Base-by-base conservation (phyloP, 257 asterid genomes). In the Solanum clarkiae region DNA sequence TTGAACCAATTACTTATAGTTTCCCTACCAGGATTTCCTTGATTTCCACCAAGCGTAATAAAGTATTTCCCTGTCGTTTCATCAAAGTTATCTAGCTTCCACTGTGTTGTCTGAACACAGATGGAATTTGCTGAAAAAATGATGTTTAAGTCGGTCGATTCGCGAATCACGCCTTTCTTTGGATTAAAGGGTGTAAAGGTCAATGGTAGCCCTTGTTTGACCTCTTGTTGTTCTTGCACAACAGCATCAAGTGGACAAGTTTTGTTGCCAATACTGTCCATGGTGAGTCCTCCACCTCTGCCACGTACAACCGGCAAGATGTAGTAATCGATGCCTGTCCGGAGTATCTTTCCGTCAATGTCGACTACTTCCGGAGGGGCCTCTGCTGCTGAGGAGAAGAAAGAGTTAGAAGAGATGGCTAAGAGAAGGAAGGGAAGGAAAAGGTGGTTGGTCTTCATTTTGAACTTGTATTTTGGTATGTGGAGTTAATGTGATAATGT, bases 221-320 rank as follows among this genome's bases (percentile, higher is more conserved):
- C 85, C 40, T 88, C 93, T 0, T 7, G n/a, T 36, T 32, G 87
- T 18, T 86, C 93, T 66, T 93, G 95, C 45, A 89, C 44, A 53
- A 84, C 91, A n/a, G 91, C 92, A n/a, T 81, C 88, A 1, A 88
- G 90, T 4, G 94, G 93, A 89, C 95, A 91, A 1, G 87, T 69
- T 3, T 57, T 15, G 85, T 90, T 88, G 26, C 84, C 59, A 10
- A 84, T 59, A 86, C 84, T 60, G 84, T 82, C 85, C 60, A 91
- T 82, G 11, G 92, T 90, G 42, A 94, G 90, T n/a, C 96, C 97
- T 1, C 97, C 97, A 5, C 96, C 97, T 13, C 91, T 60, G 72
- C 93, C 94, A 4, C 93, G 94, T 36, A 88, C 15, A 1, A 89
- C 90, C 2, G 96, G 95, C 72, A 94, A 26, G 6, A 89, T 85